Base-by-base conservation (phyloP, 805 yeast genomes). In the Metschnikowia matae region DNA sequence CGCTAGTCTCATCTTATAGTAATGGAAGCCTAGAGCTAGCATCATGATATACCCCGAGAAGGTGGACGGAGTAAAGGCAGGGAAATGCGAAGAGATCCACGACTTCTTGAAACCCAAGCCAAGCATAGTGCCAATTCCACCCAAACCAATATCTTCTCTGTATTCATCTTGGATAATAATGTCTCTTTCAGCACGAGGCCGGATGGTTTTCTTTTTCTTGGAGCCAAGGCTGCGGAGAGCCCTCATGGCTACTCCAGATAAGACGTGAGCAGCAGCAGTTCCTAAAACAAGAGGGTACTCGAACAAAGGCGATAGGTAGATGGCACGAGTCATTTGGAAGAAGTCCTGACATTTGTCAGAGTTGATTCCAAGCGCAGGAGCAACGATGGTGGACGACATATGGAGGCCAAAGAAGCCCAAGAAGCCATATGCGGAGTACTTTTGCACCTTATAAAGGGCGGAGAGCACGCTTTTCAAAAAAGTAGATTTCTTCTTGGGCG, bases 341-440 rank as follows among this genome's bases (percentile, higher is more conserved):
- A 81, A 55, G 47, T 83, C 84, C 47, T 83, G 78, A 2, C 80
- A 78, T 2, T 73, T 49, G 0, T 63, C 71, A 0, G 66, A 50
- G 6, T 80, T 76, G 3, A 80, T 58, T 4, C 63, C 62, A 5
- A 70, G 42, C 3, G 77, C 60, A 0, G 94, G 92, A 0, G 78
- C 72, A 1, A 79, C 55, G 0, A 80, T 68, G 4, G 82, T 85
- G 0, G 84, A 71, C 1, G 80, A 52, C 0, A 80, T 58, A 62
- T 87, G 94, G 8, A 86, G 64, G 0, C 80, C 74, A 1, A 82
- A 64, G 61, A 87, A 87, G 1, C 75, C 66, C 0, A 77, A 61
- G 61, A 87, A 81, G 8, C 82, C 70, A 45, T 80, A 74, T 0
- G 87, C 82, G 13, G 87, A 78, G 63, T 80, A 83, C 60, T 80